Evolutionary conservation across 495 filamentous ascomycete genomes (phyloP).

Genomic region (Podospora didyma): DNA sequence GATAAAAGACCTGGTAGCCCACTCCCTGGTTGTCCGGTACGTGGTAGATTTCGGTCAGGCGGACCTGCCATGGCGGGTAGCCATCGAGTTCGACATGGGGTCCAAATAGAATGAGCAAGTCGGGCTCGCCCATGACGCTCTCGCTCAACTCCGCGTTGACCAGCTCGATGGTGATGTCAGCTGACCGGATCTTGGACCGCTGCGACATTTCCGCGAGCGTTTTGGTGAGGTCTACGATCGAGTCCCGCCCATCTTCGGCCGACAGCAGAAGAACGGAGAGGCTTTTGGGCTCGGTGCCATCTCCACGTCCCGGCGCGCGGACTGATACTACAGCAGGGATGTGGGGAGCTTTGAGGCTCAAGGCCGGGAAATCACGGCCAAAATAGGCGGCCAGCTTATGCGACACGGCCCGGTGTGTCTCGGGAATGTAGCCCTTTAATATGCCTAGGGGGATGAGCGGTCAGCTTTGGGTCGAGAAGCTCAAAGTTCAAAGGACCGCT

Average conservation of each 20-base stretch:
- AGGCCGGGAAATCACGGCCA: constrained; percentile 59
- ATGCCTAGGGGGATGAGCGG: constrained; percentile 54
- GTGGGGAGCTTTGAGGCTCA: constrained; percentile 75
- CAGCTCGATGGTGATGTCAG: constrained; percentile 78
- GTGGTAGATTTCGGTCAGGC: constrained; percentile 90
- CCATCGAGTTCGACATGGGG: constrained; percentile 77
- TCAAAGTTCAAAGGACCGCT: neutral
- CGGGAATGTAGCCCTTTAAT: constrained; percentile 78
- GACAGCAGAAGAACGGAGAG: constrained; percentile 84
- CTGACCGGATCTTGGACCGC: constrained; percentile 69
- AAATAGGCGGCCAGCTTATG: constrained; percentile 81
- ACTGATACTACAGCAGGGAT: constrained; percentile 50
- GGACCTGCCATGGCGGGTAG: constrained; percentile 94
- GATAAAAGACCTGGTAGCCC: constrained; percentile 88
- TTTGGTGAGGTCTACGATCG: constrained; percentile 91
- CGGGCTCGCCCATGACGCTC: constrained; percentile 75
- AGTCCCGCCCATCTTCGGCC: constrained; percentile 83
- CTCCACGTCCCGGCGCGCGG: constrained; percentile 11
- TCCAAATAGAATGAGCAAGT: constrained; percentile 82
- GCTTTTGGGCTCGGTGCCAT: constrained; percentile 31
- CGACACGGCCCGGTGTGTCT: constrained; percentile 67
- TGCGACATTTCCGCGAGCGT: constrained; percentile 94
- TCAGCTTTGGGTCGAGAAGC: neutral
- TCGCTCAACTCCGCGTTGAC: constrained; percentile 81
- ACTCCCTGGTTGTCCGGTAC: constrained; percentile 70